Evolutionary conservation across 257 asterid genomes (phyloP), one percentile per base, ranked within the genome.

Genomic region (Linderniella brevidens): DNA sequence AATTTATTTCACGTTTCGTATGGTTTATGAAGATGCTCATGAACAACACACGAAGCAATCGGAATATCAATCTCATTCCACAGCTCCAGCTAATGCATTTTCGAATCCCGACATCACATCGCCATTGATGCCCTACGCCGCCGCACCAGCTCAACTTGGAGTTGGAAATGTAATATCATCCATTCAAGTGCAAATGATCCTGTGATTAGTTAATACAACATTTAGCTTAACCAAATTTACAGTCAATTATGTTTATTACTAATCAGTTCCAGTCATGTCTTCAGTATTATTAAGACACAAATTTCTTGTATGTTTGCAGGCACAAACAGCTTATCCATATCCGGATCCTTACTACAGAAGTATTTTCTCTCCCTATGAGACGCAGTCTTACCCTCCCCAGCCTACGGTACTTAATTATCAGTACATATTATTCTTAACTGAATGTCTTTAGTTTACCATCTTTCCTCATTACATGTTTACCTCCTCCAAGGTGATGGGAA

Each of bases 311-410:
- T 16, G 50, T 41, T 57, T 68, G 65, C 83, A 86, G 96, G 92
- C 75, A 16, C 84, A 73, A 58, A 55, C 92, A 59, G 73, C 81
- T 62, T 86, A 68, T 67, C 92, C 94, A 17, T 86, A 82, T 64
- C 80, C 92, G 41, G 96, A 86, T 62, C 94, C 94, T 35, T 86
- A 82, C 73, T 86, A 75, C 53, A 65, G 94, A 65, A 75, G 86
- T 60, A 77, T 86, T 59, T 82, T 82, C 66, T 78, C 94, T 46
- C 92, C 96, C 41, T 82, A 79, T 59, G 93, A 86, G 15, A 45
- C 87, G 44, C 97, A 82, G 41, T 74, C 86, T 41, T 86, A 86
- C 60, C 93, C 93, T 37, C 59, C 75, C 20, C 97, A 79, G 53
- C 82, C 93, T 42, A 75, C 82, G 97, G 93, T 86, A 86, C 19